phyloP scores from a whole-genome alignment of 108 stramenopile genomes.

The Cyclotella cryptica region DNA sequence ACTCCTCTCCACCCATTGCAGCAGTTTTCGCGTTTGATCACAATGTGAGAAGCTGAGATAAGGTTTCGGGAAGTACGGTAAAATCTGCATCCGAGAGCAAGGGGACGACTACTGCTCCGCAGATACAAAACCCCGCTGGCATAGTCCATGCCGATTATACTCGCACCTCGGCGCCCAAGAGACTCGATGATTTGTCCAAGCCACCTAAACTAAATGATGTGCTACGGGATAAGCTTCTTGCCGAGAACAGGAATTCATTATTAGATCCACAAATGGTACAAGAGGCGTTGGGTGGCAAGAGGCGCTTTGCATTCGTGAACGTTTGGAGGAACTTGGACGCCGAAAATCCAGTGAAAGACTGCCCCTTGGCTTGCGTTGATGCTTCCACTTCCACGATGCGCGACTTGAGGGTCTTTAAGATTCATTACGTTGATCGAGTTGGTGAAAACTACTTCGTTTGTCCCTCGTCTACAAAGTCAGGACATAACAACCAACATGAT shows the following conservation, averaged over 20 bases:
- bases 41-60: constrained; percentile 46
- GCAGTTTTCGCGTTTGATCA: constrained; percentile 13
- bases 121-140: constrained; percentile 55
- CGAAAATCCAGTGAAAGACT: constrained; percentile 51
- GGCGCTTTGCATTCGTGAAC: constrained; percentile 66
- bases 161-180: constrained; percentile 56
- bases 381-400: constrained; percentile 30
- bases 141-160: constrained; percentile 75
- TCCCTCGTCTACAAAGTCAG: constrained; percentile 4
- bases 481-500: constrained; percentile 28
- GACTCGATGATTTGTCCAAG: constrained; percentile 51
- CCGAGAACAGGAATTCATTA: constrained; percentile 37
- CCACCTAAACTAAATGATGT: constrained; percentile 69
- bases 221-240: constrained; percentile 26
- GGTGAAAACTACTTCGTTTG: constrained; percentile 67
- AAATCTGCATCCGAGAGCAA: constrained; percentile 19
- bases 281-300: constrained; percentile 53
- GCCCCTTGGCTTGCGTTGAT: constrained; percentile 67
- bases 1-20: constrained; percentile 23
- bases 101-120: constrained; percentile 6
- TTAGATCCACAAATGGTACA: constrained; percentile 54
- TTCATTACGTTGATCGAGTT: constrained; percentile 66
- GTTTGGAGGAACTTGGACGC: constrained; percentile 67
- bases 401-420: constrained; percentile 58
- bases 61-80: constrained; percentile 28